Percentiles rank a stretch among this genome's conserved stretches.
Evolutionary conservation across 768 basidiomycete species (phyloP).

Genomic region (Leccinum variicolor): DNA sequence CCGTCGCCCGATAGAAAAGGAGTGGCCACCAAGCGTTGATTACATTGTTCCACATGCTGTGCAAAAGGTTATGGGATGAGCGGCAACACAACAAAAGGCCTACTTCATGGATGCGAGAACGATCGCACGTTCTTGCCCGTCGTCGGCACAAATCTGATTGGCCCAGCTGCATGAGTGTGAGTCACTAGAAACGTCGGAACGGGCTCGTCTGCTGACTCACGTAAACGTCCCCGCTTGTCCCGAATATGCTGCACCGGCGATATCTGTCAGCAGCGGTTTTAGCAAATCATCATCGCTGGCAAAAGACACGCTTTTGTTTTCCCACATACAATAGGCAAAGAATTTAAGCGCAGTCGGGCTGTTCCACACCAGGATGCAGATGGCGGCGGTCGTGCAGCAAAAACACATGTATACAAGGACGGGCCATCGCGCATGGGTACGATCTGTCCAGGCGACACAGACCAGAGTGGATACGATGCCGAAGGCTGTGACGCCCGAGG

Average conservation of each 20-base stretch:
- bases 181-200: neutral
- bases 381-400: conserved; percentile 50
- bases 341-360: conserved; percentile 63
- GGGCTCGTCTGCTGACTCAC: conserved; percentile 33
- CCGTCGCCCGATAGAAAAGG: conserved; percentile 70
- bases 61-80: neutral
- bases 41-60: conserved; percentile 66
- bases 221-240: conserved; percentile 78
- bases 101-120: conserved; percentile 79
- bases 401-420: conserved; percentile 62
- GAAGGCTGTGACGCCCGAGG: conserved; percentile 62
- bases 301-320: neutral
- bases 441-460: conserved; percentile 64
- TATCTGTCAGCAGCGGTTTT: conserved; percentile 31
- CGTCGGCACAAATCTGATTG: conserved; percentile 72
- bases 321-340: conserved; percentile 64
- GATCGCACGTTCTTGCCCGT: conserved; percentile 64
- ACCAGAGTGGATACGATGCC: conserved; percentile 61
- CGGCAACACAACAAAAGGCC: conserved; percentile 3
- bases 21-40: conserved; percentile 71
- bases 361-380: conserved; percentile 60
- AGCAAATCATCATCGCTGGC: neutral
- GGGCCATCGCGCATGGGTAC: conserved; percentile 54
- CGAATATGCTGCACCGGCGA: conserved; percentile 65
- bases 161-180: conserved; percentile 51